Conservation (phyloP, 2,329 filamentous ascomycete genomes). For the Penicillium thymicola region DNA sequence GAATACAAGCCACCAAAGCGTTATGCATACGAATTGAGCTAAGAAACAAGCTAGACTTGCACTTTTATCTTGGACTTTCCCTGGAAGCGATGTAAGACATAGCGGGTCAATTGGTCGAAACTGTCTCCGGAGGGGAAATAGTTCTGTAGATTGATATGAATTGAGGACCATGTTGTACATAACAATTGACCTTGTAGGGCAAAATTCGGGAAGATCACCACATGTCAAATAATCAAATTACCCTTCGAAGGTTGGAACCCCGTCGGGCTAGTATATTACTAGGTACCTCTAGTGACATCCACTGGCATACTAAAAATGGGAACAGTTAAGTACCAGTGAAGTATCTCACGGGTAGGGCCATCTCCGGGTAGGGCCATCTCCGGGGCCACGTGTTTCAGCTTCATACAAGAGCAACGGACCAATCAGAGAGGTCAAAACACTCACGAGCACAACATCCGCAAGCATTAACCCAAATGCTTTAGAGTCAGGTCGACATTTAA, state of each 20-base stretch:
- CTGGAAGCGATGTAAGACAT: not conserved
- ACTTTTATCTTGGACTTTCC: not conserved
- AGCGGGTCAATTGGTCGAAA: not conserved
- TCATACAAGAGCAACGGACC: not conserved
- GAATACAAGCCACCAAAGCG: not conserved
- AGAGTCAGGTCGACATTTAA: conserved; percentile 2
- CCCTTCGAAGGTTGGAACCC: too few species aligned
- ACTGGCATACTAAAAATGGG: not conserved
- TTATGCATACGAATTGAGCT: not conserved
- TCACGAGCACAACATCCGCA: not conserved
- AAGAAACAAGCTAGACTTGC: not conserved
- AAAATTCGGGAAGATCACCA: not conserved
- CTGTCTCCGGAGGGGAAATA: not conserved
- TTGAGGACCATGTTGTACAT: not conserved
- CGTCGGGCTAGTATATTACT: not conserved
- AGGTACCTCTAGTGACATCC: not conserved
- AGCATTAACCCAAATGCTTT: not conserved
- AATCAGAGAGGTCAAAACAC: not conserved
- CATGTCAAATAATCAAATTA: too few species aligned
- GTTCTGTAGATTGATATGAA: not conserved
- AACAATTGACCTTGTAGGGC: not conserved
- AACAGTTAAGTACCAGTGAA: not conserved
- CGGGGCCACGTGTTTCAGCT: conserved; percentile 2
- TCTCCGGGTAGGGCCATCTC: not conserved
- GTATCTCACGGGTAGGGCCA: not conserved